A percentile compares a stretch with the other conserved stretches of the same genome.
Evolutionary conservation across 2,329 filamentous ascomycete species (phyloP).

Genomic region (Monosporascus sp.): DNA sequence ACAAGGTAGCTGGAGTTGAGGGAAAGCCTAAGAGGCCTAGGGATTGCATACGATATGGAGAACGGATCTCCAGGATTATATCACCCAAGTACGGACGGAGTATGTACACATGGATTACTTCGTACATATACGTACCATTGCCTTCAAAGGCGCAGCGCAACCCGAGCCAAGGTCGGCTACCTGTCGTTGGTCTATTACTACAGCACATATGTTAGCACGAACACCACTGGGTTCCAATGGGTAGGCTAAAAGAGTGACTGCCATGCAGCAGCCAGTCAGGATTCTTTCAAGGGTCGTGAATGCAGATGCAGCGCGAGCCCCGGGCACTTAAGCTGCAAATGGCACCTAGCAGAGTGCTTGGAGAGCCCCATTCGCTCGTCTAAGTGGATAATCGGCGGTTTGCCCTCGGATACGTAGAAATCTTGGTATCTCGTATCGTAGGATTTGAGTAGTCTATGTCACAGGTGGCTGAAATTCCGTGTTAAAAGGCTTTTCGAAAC

Average conservation of each 20-base stretch:
- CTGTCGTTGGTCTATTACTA: too few relatives aligned
- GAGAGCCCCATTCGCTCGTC: too few relatives aligned
- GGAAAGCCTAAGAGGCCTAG: neutral
- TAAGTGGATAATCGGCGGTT: too few relatives aligned
- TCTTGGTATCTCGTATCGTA: too few relatives aligned
- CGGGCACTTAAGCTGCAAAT: neutral
- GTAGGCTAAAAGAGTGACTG: neutral
- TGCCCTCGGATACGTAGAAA: too few relatives aligned
- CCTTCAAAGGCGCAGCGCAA: too few relatives aligned
- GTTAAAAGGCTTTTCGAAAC: too few relatives aligned
- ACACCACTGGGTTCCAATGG: neutral
- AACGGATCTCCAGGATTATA: constrained; percentile 7
- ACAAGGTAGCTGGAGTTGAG: neutral
- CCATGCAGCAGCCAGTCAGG: neutral
- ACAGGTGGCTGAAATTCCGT: too few relatives aligned
- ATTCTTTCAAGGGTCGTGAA: neutral
- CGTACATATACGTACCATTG: neutral
- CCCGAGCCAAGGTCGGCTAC: too few relatives aligned
- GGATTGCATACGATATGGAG: neutral
- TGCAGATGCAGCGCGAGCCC: neutral
- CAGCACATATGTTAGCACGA: too few relatives aligned
- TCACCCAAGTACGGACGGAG: neutral
- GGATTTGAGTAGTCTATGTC: too few relatives aligned
- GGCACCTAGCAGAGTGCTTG: too few relatives aligned
- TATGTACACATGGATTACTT: neutral